These are phyloP conservation scores for Samsoniella hepiali DNA, from an alignment of 2,329 filamentous ascomycete species.

Conservation along the genomic window DNA sequence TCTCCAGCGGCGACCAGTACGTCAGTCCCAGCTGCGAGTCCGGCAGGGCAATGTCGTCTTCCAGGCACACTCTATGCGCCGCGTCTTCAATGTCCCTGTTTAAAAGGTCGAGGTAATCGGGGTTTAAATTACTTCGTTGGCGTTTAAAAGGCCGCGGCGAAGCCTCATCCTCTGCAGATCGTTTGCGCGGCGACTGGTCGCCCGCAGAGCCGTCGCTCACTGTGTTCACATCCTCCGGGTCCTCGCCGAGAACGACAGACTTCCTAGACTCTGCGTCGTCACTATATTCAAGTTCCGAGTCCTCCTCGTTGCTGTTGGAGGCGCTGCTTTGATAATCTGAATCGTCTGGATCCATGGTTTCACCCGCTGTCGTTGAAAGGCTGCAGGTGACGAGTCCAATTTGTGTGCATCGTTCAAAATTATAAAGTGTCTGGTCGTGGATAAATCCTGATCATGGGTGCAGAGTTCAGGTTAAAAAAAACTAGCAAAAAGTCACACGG, in stretches of 20 bases:
- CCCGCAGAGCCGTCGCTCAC: slow-evolving; percentile 18
- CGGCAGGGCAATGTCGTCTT: slow-evolving; percentile 32
- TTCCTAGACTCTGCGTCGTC: slow-evolving; percentile 18
- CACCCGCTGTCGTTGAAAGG: slow-evolving; percentile 14
- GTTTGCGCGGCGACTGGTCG: slow-evolving; percentile 28
- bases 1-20: slow-evolving; percentile 69
- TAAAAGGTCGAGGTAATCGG: slow-evolving; percentile 47
- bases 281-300: slow-evolving; percentile 9
- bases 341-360: slow-evolving; percentile 15
- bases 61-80: slow-evolving; percentile 35
- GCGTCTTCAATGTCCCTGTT: slow-evolving; percentile 59
- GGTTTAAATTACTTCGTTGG: slow-evolving; percentile 41
- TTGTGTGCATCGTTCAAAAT: slow-evolving; percentile 9
- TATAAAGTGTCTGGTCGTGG: neutral
- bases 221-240: slow-evolving; percentile 8
- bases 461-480: neutral
- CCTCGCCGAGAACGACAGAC: slow-evolving; percentile 21
- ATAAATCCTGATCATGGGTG: neutral
- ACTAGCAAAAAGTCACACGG: neutral
- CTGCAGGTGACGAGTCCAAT: slow-evolving; percentile 1
- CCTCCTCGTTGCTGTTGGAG: neutral
- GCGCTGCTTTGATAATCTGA: slow-evolving; percentile 4
- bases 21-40: slow-evolving; percentile 64
- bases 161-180: slow-evolving; percentile 26
- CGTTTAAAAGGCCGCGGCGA: slow-evolving; percentile 43